Percentiles rank a stretch among this genome's conserved stretches.
Conservation (phyloP, 1,139 yeast species). For the Hemisphaericaspora lyxosophila region DNA sequence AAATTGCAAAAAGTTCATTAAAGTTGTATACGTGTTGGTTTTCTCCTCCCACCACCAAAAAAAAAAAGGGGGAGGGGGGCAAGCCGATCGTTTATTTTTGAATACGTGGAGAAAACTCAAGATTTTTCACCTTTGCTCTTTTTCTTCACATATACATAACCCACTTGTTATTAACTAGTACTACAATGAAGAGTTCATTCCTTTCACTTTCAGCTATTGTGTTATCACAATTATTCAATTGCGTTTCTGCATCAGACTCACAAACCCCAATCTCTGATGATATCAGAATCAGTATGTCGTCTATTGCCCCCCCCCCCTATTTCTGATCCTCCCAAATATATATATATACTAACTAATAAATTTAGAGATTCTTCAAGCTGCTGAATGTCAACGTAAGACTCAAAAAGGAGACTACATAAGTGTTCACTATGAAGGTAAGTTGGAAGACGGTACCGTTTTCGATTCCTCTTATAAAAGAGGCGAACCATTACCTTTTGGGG, state of each 20-base stretch:
- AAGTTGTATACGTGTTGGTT: background rate
- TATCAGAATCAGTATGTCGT: constrained; percentile 34
- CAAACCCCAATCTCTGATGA: constrained; percentile 17
- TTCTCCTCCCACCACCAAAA: background rate
- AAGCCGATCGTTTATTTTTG: too few relatives aligned
- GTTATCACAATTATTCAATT: constrained; percentile 8
- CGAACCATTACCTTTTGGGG: constrained; percentile 62
- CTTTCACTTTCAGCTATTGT: constrained; percentile 8
- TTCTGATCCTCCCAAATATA: too few relatives aligned
- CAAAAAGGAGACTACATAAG: constrained; percentile 61
- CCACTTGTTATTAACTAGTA: too few relatives aligned
- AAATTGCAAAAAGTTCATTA: background rate
- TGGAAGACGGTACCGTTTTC: constrained; percentile 67
- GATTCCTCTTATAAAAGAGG: constrained; percentile 72
- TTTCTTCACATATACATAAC: too few relatives aligned
- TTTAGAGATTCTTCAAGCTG: constrained; percentile 30
- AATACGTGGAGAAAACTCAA: constrained; percentile 1
- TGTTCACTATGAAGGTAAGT: constrained; percentile 74
- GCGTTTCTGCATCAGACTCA: constrained; percentile 5
- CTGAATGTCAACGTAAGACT: constrained; percentile 58
- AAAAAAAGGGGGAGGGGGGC: background rate
- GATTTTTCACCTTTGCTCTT: too few relatives aligned
- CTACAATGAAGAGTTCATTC: constrained; percentile 12
- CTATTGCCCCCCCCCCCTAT: too few relatives aligned
- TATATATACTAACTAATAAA: constrained; percentile 8